Evolutionary conservation across 179 eudicot species (phyloP), one percentile per base, ranked within the genome.

Genomic region (Monotropa hypopitys): DNA sequence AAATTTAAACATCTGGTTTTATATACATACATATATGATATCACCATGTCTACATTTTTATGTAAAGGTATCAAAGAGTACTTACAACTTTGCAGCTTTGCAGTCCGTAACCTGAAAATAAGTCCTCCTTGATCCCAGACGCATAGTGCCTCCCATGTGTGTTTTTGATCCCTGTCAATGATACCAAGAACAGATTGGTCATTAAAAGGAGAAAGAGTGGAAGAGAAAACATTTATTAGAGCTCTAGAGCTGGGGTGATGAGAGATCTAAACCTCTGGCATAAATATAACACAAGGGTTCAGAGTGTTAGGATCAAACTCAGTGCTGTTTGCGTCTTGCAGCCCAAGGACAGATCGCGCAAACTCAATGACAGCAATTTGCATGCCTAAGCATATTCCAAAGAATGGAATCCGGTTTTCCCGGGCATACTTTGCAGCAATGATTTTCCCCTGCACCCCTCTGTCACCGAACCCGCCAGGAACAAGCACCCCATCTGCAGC

Each of bases 81-180:
- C 97, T 90, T 87, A 96, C 99, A 96, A 81, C 78, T 88, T 91
- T 0, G 90, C 88, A 69, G 97, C 87, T 78, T 80, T 91, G 85
- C 93, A 89, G 79, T 90, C 86, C 40, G 86, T 76, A 15, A 80
- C 87, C 51, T 90, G 90, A 82, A 96, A 93, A 79, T 83, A 85
- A 67, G 99, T 96, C 80, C 90, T 91, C 84, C 99, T 89, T 38
- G 98, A 89, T 84, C 99, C 99, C 73, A 96, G 94, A 33, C 99
- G 88, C 99, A 96, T 96, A 11, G 99, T 96, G 54, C 91, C 98
- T 76, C 99, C 99, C 98, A 96, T 96, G 78, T 91, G 99, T 32
- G 99, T 96, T 83, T 86, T 90, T 35, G 98, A 96, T 80, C 98
- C 99, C 98, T 96, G 85, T 42, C 40, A 83, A 43, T 21, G 56